phyloP scores from a whole-genome alignment of 106 monocot genomes.

The Gastrodia elata region DNA sequence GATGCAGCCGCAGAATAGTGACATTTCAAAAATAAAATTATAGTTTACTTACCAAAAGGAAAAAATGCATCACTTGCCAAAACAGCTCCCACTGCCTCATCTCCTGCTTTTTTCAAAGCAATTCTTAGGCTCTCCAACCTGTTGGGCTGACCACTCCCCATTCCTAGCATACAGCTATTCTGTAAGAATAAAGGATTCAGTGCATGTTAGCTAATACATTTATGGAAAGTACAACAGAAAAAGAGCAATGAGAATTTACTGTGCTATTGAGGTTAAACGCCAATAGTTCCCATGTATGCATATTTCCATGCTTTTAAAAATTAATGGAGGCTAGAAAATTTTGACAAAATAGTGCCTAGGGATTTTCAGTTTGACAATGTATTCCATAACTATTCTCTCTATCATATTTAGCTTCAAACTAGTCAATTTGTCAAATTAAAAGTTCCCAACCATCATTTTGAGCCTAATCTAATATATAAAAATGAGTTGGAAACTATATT shows the following conservation, averaged over 20 bases:
- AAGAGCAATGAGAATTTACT: not conserved
- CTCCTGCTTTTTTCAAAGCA: conserved; percentile 92
- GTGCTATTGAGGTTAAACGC: not conserved
- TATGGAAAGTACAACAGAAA: not conserved
- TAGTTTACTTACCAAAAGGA: conserved; percentile 67
- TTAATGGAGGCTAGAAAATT: not conserved
- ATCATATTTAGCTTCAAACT: too few species aligned
- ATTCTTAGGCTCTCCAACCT: conserved; percentile 79
- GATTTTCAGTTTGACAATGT: too few species aligned
- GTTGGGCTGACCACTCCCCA: conserved; percentile 99
- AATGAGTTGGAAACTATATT: too few species aligned
- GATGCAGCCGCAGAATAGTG: not conserved
- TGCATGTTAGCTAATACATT: not conserved
- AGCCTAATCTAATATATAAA: too few species aligned
- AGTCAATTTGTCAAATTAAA: too few species aligned
- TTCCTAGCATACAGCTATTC: conserved; percentile 95
- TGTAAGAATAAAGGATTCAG: conserved; percentile 12
- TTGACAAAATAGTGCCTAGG: too few species aligned
- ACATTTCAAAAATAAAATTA: not conserved
- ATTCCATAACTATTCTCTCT: too few species aligned
- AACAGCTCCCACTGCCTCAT: conserved; percentile 83
- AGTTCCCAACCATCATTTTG: too few species aligned
- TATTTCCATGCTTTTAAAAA: not conserved
- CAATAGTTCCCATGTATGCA: not conserved
- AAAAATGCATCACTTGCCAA: conserved; percentile 98